A percentile compares a stretch with the other conserved stretches of the same genome.
Conservation (phyloP, 345 rosid species). For the Aethionema arabicum region DNA sequence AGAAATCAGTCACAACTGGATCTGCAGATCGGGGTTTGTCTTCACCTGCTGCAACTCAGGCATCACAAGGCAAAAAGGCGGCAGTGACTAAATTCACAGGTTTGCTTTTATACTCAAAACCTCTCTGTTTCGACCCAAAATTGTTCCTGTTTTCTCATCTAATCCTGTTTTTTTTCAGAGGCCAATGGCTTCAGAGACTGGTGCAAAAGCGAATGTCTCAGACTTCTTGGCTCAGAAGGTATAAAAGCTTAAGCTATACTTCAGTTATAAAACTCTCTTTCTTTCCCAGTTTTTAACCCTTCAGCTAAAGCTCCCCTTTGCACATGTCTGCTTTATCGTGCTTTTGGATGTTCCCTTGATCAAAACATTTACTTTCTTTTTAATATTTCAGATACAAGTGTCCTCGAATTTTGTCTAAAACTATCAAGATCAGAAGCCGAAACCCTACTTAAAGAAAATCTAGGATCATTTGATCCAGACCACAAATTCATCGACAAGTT, state of each 20-base stretch:
- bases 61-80: slow-evolving; percentile 58
- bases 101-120: slow-evolving; percentile 26
- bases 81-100: slow-evolving; percentile 66
- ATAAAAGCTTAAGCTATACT: slow-evolving; percentile 16
- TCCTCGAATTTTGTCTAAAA: slow-evolving; percentile 88
- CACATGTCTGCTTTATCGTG: neutral
- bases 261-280: neutral
- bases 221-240: slow-evolving; percentile 92
- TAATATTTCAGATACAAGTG: slow-evolving; percentile 64
- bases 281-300: neutral
- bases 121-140: neutral
- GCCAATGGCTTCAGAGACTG: slow-evolving; percentile 92
- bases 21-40: slow-evolving; percentile 50
- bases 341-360: neutral
- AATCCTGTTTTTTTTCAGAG: slow-evolving; percentile 52
- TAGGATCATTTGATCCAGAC: slow-evolving; percentile 66
- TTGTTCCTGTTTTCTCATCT: slow-evolving; percentile 18
- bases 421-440: slow-evolving; percentile 93
- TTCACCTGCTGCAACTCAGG: slow-evolving; percentile 52
- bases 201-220: slow-evolving; percentile 82
- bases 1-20: slow-evolving; percentile 60
- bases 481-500: slow-evolving; percentile 90
- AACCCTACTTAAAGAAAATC: slow-evolving; percentile 66
- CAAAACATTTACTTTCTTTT: neutral
- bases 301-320: neutral